Base-by-base conservation (phyloP, 2,329 filamentous ascomycete genomes). In the Chaetomium sp. region DNA sequence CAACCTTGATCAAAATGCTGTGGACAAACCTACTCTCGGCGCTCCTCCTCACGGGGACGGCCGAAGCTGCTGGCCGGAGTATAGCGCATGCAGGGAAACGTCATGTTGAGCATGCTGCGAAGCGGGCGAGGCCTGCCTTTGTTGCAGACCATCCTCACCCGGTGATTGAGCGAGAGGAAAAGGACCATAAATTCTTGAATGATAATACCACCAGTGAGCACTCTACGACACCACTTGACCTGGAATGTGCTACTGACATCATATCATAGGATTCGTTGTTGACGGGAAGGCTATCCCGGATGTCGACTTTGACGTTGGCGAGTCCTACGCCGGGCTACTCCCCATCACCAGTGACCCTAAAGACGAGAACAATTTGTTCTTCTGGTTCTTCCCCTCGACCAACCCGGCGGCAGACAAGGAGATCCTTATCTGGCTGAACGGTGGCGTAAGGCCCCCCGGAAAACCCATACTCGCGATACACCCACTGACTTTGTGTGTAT, bases 261-360 rank as follows among this genome's bases (percentile, higher is more conserved):
- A 16, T 31, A 23, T 31, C 31, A 2, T 66, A 88, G 86, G 82
- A 68, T 90, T 87, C 67, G 83, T 81, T 25, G 86, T 91, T 49
- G 84, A 92, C 69, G 86, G 89, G 2, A 82, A 80, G 2, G 79
- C 75, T 0, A 84, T 92, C 56, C 90, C 90, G 0, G 87, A 91
- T 21, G 86, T 92, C 0, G 73, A 82, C 29, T 93, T 90, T 66
- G 89, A 92, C 67, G 78, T 91, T 50, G 83, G 85, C 61, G 86
- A 90, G 75, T 86, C 83, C 0, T 89, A 89, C 69, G 83, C 87
- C n/a, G 87, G 87, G 21, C 73, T 84, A 21, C 73, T 90, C 31
- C 86, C 87, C 6, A 85, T 90, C 60, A 82, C 81, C 1, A 75
- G 78, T 45, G 72, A 79, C 19, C 74, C 78, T 0, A 73, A 83